Evolutionary conservation across 345 rosid species (phyloP), one percentile per base, ranked within the genome.

Genomic region (Hypericum androsaemum): DNA sequence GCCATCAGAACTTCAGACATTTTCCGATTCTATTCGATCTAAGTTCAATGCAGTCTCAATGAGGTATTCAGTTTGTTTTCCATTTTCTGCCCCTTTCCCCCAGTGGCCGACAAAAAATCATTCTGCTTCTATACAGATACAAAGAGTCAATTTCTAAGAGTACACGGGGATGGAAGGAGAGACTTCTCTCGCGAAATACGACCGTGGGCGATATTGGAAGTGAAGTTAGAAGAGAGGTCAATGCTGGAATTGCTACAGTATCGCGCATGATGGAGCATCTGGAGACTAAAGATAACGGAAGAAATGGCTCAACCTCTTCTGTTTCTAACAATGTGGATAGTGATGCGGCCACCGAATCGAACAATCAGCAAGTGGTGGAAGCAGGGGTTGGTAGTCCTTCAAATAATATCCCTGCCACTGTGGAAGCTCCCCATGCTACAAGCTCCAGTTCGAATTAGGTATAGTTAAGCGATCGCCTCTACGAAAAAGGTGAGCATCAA

Each of bases 81-180:
- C 32, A 22, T 22, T 22, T 22, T 22, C 32, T 22, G n/a, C n/a
- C 32, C 32, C 32, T 22, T 22, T 4, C 32, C 32, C 32, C 32
- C 41, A 57, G 17, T 45, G 32, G 14, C 43, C 12, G 38, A 3
- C 53, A 28, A 4, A 11, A 10, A 9, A 11, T 43, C 7, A 38
- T 36, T 39, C 39, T 54, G 37, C 36, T 40, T 42, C 56, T 44
- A 22, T 4, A 22, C 49, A 92, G 98, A 71, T 92, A 84, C 72
- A 92, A 83, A 65, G 98, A 92, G 55, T 88, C 98, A 1, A 77
- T 92, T 70, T 78, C 96, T 57, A 92, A 80, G 83, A 76, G 94
- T 70, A 88, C 98, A 41, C 74, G 88, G 68, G 94, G 74, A 57
- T 92, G 95, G 98, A 92, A 80, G 62, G 98, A 92, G 60, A 80